Percentiles rank a stretch among this genome's conserved stretches.
These are phyloP conservation scores for Penstemon barbatus DNA, from an alignment of 257 asterid genomes.

Conservation along the genomic window DNA sequence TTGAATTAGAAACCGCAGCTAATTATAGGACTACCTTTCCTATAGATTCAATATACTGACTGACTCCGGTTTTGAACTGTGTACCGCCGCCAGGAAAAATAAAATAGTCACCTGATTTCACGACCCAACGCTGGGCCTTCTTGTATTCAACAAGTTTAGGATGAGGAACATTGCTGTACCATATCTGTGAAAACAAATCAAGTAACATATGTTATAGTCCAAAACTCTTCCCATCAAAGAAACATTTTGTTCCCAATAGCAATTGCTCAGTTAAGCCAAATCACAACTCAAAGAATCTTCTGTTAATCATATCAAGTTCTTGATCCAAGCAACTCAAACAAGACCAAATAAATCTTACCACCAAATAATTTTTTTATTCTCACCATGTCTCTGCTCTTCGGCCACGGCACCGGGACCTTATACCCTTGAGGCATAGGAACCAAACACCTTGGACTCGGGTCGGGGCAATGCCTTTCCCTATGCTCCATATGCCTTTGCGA, in stretches of 20 bases:
- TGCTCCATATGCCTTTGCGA: conserved; percentile 84
- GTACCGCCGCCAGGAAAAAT: conserved; percentile 97
- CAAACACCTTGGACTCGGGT: conserved; percentile 67
- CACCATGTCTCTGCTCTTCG: conserved; percentile 98
- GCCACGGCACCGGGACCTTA: conserved; percentile 82
- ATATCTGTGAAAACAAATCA: conserved; percentile 51
- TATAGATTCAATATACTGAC: conserved; percentile 57
- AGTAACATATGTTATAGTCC: conserved; percentile 11
- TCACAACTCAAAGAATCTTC: background rate
- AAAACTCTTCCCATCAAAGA: background rate
- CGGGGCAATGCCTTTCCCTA: conserved; percentile 93
- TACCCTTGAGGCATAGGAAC: conserved; percentile 76
- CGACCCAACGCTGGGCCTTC: conserved; percentile 90
- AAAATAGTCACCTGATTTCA: conserved; percentile 66
- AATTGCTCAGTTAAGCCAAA: background rate
- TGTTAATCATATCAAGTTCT: background rate
- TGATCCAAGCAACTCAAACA: conserved; percentile 17
- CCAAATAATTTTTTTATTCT: conserved; percentile 52
- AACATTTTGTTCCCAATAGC: background rate
- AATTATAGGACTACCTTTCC: conserved; percentile 46
- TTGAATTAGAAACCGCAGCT: conserved; percentile 6
- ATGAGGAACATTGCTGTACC: conserved; percentile 95
- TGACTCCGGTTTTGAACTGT: conserved; percentile 81
- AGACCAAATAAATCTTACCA: conserved; percentile 50
- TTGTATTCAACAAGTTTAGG: conserved; percentile 97